These are phyloP conservation scores for Diaporthe vaccinii DNA, from an alignment of 2,329 filamentous ascomycete species.

Conservation along the genomic window DNA sequence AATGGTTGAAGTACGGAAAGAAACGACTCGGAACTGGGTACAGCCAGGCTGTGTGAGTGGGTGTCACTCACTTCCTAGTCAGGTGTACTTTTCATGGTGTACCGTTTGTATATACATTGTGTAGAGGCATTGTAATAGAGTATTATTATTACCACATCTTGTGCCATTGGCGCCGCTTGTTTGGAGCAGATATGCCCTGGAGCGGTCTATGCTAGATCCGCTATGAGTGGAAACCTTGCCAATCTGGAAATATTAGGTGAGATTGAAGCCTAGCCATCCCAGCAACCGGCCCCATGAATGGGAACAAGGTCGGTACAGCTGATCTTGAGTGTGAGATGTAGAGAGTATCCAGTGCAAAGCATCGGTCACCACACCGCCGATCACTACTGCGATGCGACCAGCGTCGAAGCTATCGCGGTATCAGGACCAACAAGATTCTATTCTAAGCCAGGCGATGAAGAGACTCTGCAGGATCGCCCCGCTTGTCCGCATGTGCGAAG, in stretches of 20 bases:
- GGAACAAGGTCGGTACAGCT: not conserved
- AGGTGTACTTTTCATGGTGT: conserved; percentile 17
- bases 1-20: conserved; percentile 77
- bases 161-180: not conserved
- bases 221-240: not conserved
- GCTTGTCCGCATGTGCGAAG: not conserved
- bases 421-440: not conserved
- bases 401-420: not conserved
- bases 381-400: not conserved
- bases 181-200: not conserved
- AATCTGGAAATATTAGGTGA: not conserved
- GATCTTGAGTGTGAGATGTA: no score
- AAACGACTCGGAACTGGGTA: conserved; percentile 72
- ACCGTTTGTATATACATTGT: conserved; percentile 31
- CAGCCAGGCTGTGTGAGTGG: conserved; percentile 71
- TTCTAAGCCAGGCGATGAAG: not conserved
- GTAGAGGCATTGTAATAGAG: conserved; percentile 38
- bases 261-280: no score
- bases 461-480: not conserved
- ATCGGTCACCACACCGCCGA: no score
- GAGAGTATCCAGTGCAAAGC: no score
- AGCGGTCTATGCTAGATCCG: not conserved
- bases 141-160: not conserved
- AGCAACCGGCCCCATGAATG: no score
- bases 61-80: not conserved